Evolutionary conservation across 1,284 basidiomycete genomes (phyloP).

Genomic region (Sphaerobolus stellatus): DNA sequence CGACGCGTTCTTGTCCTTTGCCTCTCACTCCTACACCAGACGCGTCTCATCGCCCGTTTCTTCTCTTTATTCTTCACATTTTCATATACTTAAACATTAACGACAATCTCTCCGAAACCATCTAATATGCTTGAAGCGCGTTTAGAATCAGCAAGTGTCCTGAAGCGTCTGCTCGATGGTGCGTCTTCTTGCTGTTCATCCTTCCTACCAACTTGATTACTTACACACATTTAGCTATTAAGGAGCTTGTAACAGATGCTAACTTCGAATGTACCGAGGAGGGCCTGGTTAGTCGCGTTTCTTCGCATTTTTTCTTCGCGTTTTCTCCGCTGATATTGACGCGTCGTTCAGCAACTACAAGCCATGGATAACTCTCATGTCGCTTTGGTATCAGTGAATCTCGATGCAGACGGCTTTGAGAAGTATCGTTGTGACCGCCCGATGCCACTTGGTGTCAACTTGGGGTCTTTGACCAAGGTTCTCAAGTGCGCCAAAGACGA

Average conservation of each 20-base stretch:
- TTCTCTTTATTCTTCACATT: neutral
- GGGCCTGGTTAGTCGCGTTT: conserved; percentile 70
- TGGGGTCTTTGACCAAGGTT: conserved; percentile 91
- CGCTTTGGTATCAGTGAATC: conserved; percentile 86
- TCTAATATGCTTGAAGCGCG: conserved; percentile 83
- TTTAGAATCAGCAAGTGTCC: conserved; percentile 75
- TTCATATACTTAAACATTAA: too few relatives aligned
- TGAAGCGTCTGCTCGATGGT: conserved; percentile 91
- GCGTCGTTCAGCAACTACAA: conserved; percentile 68
- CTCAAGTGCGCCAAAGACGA: conserved; percentile 97
- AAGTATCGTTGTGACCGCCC: conserved; percentile 94
- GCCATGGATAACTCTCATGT: conserved; percentile 99
- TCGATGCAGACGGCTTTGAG: conserved; percentile 79
- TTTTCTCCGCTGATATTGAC: neutral
- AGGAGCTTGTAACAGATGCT: conserved; percentile 96
- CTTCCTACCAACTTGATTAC: conserved; percentile 3
- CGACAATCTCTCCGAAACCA: neutral
- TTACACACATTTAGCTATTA: conserved; percentile 74
- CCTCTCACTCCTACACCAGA: neutral
- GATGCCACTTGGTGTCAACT: conserved; percentile 91
- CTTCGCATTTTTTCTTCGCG: neutral
- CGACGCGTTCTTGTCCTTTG: conserved; percentile 7
- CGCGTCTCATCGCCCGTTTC: neutral
- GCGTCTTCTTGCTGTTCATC: conserved; percentile 26
- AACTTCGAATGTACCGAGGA: conserved; percentile 99